A percentile compares a stretch with the other conserved stretches of the same genome.
These are phyloP conservation scores for Suhomyces choctaworum DNA, from an alignment of 1,139 yeast species.

Conservation along the genomic window DNA sequence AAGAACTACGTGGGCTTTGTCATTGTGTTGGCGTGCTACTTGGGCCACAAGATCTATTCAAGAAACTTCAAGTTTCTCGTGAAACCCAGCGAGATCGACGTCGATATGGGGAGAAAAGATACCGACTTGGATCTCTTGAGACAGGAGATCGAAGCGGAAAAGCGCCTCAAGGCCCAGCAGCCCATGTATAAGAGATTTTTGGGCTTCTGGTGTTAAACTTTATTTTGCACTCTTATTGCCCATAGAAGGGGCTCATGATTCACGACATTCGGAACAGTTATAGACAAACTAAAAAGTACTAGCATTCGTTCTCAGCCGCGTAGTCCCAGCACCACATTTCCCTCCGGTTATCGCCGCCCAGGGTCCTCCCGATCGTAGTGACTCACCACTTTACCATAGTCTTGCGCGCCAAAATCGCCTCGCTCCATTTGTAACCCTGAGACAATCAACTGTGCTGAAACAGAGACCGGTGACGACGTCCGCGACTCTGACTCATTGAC, in stretches of 20 bases:
- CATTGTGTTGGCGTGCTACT: constrained; percentile 31
- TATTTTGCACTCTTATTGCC: constrained; percentile 1
- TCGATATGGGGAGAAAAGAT: constrained; percentile 68
- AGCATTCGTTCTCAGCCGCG: too few relatives aligned
- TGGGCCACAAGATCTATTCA: constrained; percentile 38
- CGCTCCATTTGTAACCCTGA: too few relatives aligned
- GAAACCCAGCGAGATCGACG: constrained; percentile 51
- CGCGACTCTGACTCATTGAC: too few relatives aligned
- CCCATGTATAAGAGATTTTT: constrained; percentile 53
- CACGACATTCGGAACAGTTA: constrained; percentile 2
- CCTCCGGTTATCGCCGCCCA: too few relatives aligned
- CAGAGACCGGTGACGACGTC: not conserved
- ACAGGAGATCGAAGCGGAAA: constrained; percentile 66
- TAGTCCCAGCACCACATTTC: too few relatives aligned
- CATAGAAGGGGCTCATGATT: constrained; percentile 5
- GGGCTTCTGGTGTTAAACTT: constrained; percentile 53
- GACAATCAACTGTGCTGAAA: not conserved
- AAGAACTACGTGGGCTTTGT: constrained; percentile 39
- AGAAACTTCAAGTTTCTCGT: constrained; percentile 30
- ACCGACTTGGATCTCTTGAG: constrained; percentile 60
- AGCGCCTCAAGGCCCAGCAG: constrained; percentile 46
- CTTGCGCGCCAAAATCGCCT: not conserved
- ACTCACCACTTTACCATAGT: not conserved
- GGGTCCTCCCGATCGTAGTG: too few relatives aligned
- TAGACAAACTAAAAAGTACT: constrained; percentile 1